These are phyloP conservation scores for Pascua sp. DNA, from an alignment of 1,284 basidiomycete species.

Conservation along the genomic window DNA sequence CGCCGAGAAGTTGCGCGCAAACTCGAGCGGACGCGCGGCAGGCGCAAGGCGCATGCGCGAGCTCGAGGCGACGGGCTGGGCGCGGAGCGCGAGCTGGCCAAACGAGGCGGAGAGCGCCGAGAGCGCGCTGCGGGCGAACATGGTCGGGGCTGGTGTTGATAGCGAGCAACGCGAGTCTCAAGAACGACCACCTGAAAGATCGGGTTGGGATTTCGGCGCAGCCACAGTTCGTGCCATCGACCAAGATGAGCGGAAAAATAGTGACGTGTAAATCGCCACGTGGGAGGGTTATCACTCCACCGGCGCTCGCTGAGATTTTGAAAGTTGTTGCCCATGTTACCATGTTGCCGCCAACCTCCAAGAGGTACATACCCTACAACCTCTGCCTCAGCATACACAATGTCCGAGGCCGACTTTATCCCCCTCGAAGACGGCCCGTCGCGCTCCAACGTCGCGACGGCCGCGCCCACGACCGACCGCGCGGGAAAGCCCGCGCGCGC, in stretches of 20 bases:
- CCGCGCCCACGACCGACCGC: background rate
- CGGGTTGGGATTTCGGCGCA: too few species aligned
- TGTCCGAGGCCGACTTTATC: slow-evolving; percentile 40
- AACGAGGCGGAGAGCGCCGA: slow-evolving; percentile 29
- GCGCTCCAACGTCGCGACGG: too few species aligned
- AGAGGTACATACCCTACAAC: too few species aligned
- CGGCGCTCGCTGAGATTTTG: too few species aligned
- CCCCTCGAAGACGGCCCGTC: slow-evolving; percentile 21
- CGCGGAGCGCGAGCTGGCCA: slow-evolving; percentile 25
- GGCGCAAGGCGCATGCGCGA: slow-evolving; percentile 16
- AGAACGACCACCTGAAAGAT: too few species aligned
- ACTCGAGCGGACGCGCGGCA: background rate
- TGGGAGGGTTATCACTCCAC: too few species aligned
- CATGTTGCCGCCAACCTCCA: too few species aligned
- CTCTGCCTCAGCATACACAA: slow-evolving; percentile 8
- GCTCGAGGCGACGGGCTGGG: slow-evolving; percentile 27
- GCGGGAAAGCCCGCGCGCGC: background rate
- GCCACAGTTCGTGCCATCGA: too few species aligned
- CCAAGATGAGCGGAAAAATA: too few species aligned
- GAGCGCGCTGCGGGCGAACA: slow-evolving; percentile 20
- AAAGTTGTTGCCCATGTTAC: too few species aligned
- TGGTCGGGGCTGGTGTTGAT: slow-evolving; percentile 4
- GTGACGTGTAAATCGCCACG: too few species aligned
- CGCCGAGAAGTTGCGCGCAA: slow-evolving; percentile 62
- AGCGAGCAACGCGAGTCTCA: background rate